phyloP scores from a whole-genome alignment of 225 moss, liverwort and hornwort species.

The Pseudoscleropodium purum region DNA sequence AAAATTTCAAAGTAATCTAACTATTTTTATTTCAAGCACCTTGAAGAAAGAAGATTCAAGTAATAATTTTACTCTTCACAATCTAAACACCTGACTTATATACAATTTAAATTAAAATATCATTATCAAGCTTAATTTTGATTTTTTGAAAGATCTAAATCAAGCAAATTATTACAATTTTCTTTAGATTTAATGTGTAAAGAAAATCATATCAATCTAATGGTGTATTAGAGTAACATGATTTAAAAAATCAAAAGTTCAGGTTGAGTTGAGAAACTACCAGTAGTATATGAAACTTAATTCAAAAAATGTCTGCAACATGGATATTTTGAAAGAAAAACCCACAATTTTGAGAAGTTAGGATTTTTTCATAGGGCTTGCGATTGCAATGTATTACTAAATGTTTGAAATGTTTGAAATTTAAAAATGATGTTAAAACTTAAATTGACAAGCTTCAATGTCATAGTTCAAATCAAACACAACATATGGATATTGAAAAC shows the following conservation, averaged over 20 bases:
- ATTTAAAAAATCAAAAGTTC: no score
- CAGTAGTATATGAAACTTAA: neutral
- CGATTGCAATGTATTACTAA: neutral
- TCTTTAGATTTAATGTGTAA: neutral
- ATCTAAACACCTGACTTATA: no score
- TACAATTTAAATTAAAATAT: neutral
- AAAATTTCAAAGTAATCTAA: neutral
- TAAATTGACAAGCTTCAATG: neutral
- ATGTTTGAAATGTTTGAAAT: neutral
- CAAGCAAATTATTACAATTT: neutral
- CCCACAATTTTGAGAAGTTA: neutral
- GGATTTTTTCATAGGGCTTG: neutral
- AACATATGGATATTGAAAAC: neutral
- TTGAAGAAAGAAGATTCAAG: neutral
- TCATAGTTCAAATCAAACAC: neutral
- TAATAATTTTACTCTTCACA: neutral
- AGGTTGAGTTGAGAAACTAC: no score
- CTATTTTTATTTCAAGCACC: neutral
- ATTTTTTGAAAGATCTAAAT: neutral
- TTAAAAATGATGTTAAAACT: neutral
- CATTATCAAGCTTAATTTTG: no score
- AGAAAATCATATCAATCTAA: neutral
- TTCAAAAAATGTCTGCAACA: neutral
- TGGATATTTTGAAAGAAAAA: neutral
- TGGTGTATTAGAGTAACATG: neutral